Evolutionary conservation across 1,139 yeast species (phyloP).

Genomic region (Nakaseomyces uthaithaninus): DNA sequence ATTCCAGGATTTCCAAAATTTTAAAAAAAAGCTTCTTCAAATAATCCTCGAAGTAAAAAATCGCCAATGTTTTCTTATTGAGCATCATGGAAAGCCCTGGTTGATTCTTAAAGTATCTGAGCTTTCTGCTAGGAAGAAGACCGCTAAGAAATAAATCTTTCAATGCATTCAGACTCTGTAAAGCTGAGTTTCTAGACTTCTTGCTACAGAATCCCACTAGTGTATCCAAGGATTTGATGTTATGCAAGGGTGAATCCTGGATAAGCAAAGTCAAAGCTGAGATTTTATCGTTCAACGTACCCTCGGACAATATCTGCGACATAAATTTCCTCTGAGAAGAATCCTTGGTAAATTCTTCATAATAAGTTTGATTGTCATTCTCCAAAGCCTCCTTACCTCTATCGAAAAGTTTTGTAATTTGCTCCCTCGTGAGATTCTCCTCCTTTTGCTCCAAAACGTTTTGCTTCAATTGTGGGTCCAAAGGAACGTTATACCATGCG

Average conservation of each 20-base stretch:
- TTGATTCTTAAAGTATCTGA: constrained; percentile 74
- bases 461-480: constrained; percentile 35
- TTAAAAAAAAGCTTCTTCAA: constrained; percentile 71
- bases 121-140: constrained; percentile 76
- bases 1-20: constrained; percentile 51
- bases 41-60: constrained; percentile 84
- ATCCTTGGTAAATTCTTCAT: constrained; percentile 69
- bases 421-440: constrained; percentile 42
- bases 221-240: constrained; percentile 73
- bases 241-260: constrained; percentile 93
- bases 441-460: constrained; percentile 28
- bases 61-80: constrained; percentile 49
- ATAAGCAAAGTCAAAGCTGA: constrained; percentile 86
- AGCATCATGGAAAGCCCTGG: constrained; percentile 43
- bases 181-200: constrained; percentile 87
- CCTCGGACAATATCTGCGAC: constrained; percentile 79
- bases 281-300: constrained; percentile 93
- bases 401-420: constrained; percentile 50
- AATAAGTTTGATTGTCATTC: constrained; percentile 62
- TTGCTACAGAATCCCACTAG: constrained; percentile 73
- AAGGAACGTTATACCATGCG: constrained; percentile 65
- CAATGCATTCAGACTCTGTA: constrained; percentile 82
- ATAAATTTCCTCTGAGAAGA: constrained; percentile 83
- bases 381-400: constrained; percentile 63
- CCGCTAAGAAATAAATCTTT: constrained; percentile 78